Base-by-base conservation (phyloP, 129 eudicot species). In the Centella asiatica region DNA sequence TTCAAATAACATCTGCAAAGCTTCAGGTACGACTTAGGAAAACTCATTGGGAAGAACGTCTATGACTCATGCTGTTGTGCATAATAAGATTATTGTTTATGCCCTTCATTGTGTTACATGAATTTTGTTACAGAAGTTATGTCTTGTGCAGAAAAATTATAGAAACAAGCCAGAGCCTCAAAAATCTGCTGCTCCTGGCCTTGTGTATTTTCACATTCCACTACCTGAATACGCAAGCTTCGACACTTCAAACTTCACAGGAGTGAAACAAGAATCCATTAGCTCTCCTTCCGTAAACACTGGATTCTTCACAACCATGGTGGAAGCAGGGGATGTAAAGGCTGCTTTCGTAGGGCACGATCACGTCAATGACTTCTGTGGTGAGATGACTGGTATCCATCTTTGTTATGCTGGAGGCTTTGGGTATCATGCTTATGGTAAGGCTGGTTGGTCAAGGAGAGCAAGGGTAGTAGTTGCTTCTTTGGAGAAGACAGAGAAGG, bases 391-490 rank as follows among this genome's bases (percentile, higher is more conserved):
- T 2, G 87, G 93, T 22, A 71, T 90, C 44, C 32, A 81, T 71
- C 80, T 90, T 13, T 90, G 97, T 66, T 90, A 90, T 73, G 90
- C 78, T 59, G 97, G 97, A 18, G 97, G 97, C 13, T 86, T 90
- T 63, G 97, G 97, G 25, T 90, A 90, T 47, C 97, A 90, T 81
- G 97, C 97, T 3, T 90, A 90, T 73, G 97, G 97, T 44, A 78
- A 81, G 66, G 89, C 95, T 44, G 97, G 97, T 32, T 90, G 97
- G 97, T n/a, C 81, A 13, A 77, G 97, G 67, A 81, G 97, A 79
- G 85, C 95, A 22, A 79, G 97, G 70, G 75, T 90, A 68, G 95
- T 90, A 40, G 79, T 70, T 14, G 90, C 72, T 11, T 72, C 79
- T 42, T 65, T 90, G 53, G 95, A 84, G 56, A 83, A 86, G 37